Conservation (phyloP, 176 grass and related monocot genomes). For the Eleusine indica region DNA sequence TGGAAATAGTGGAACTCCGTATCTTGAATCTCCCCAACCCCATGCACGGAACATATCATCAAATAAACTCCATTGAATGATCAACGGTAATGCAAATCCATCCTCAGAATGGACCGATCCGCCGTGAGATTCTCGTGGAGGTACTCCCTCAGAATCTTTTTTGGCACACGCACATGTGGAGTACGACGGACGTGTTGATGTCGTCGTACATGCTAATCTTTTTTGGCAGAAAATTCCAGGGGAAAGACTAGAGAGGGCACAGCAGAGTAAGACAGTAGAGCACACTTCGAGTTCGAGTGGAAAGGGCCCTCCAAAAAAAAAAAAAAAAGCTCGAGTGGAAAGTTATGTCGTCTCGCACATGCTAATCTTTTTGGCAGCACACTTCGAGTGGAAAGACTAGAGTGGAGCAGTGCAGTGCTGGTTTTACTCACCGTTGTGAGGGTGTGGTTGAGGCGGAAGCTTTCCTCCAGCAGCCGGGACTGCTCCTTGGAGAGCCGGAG, state of each 20-base stretch:
- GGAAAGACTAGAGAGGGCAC: neutral
- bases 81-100: neutral
- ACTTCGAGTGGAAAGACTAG: too few relatives aligned
- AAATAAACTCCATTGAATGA: slow-evolving; percentile 1
- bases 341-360: too few relatives aligned
- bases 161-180: neutral
- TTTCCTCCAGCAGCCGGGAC: slow-evolving; percentile 84
- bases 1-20: neutral
- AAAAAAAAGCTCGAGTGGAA: too few relatives aligned
- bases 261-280: neutral
- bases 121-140: neutral
- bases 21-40: neutral
- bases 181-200: neutral
- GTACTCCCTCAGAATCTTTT: neutral
- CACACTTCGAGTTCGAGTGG: too few relatives aligned
- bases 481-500: slow-evolving; percentile 94
- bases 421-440: slow-evolving; percentile 64
- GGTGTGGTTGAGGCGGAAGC: slow-evolving; percentile 90
- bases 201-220: neutral
- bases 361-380: too few relatives aligned
- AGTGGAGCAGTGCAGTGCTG: neutral
- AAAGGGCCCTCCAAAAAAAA: too few relatives aligned
- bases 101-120: neutral
- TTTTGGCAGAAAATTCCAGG: neutral
- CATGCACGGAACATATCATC: neutral